These are phyloP conservation scores for Helotiales sp. DNA, from an alignment of 2,329 filamentous ascomycete genomes.

Conservation along the genomic window DNA sequence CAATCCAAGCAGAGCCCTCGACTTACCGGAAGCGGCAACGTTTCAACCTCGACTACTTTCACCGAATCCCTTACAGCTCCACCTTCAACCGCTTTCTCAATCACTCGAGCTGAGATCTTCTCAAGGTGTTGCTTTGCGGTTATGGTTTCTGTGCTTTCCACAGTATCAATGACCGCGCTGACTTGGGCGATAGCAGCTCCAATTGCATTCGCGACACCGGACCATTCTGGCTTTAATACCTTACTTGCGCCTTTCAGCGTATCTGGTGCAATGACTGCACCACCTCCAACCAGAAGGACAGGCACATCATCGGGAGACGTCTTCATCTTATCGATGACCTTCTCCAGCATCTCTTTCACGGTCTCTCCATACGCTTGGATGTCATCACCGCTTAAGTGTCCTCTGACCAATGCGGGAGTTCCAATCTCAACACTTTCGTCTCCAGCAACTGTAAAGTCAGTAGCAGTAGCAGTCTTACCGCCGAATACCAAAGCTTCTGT, in stretches of 20 bases:
- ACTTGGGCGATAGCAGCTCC: constrained; percentile 5
- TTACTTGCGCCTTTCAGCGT: constrained; percentile 2
- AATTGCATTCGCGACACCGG: background rate
- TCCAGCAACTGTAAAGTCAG: constrained; percentile 1
- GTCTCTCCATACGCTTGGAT: background rate
- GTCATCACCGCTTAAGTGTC: background rate
- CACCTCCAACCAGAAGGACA: constrained; percentile 7
- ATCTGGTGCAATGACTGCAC: background rate
- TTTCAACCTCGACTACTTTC: too few species aligned
- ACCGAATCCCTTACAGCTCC: too few species aligned
- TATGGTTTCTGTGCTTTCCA: constrained; percentile 38
- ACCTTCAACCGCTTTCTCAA: too few species aligned
- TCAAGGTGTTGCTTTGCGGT: too few species aligned
- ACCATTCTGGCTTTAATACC: background rate
- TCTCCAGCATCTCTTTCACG: constrained; percentile 6
- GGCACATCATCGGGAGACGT: background rate
- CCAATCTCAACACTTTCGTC: background rate
- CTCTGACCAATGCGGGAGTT: background rate
- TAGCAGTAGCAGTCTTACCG: background rate
- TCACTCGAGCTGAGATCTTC: too few species aligned
- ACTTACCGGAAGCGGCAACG: too few species aligned
- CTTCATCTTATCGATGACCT: constrained; percentile 8
- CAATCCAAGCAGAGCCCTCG: too few species aligned
- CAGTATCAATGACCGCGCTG: background rate
- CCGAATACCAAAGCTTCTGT: background rate